Percentiles rank a stretch among this genome's conserved stretches.
phyloP scores from a whole-genome alignment of 495 filamentous ascomycete species.

The Xylaria flabelliformis region DNA sequence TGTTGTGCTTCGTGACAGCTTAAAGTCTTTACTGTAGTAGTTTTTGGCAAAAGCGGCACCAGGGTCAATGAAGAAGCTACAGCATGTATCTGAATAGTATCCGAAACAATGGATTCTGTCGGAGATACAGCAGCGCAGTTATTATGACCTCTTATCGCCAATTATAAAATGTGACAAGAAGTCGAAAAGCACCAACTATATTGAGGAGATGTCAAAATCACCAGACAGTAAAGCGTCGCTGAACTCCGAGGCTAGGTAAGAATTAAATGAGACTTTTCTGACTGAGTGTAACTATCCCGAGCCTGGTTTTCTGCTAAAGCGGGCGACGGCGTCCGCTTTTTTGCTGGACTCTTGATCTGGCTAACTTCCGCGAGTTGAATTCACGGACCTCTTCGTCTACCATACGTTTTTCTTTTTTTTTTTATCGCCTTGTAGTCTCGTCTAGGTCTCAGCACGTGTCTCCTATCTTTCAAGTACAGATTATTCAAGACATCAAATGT shows the following conservation, averaged over 20 bases:
- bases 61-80: too few relatives aligned
- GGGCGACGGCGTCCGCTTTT: slow-evolving; percentile 61
- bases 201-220: slow-evolving; percentile 53
- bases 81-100: too few relatives aligned
- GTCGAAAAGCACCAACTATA: slow-evolving; percentile 60
- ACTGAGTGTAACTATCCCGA: slow-evolving; percentile 31
- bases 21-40: background rate
- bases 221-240: too few relatives aligned
- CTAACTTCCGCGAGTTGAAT: too few relatives aligned
- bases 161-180: slow-evolving; percentile 58
- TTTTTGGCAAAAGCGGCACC: background rate
- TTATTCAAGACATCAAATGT: too few relatives aligned
- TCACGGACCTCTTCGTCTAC: slow-evolving; percentile 65
- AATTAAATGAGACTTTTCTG: too few relatives aligned
- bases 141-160: slow-evolving; percentile 58
- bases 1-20: slow-evolving; percentile 49
- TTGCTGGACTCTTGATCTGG: slow-evolving; percentile 57
- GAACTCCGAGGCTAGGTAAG: too few relatives aligned
- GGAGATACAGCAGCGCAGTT: slow-evolving; percentile 40
- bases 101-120: slow-evolving; percentile 56
- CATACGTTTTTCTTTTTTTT: slow-evolving; percentile 50
- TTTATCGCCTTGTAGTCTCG: background rate
- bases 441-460: background rate
- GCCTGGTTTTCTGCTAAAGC: slow-evolving; percentile 61
- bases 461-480: too few relatives aligned